Base-by-base conservation (phyloP, 2,329 filamentous ascomycete species). In the Epichloe typhina region DNA sequence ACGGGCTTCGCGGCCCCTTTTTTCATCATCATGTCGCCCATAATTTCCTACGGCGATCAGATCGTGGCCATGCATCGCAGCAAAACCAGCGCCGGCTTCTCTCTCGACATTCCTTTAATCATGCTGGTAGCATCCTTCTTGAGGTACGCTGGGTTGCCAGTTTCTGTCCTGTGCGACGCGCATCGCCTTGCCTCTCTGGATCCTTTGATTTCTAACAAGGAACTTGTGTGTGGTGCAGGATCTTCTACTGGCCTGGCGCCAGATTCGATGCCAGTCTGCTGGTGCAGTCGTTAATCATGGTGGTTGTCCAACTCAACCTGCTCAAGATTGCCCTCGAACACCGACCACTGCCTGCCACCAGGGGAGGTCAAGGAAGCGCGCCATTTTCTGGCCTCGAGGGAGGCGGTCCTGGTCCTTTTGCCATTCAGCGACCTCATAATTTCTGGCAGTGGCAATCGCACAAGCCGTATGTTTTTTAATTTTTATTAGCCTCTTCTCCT, bases 391-490 rank as follows among this genome's bases (percentile, higher is more conserved):
- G 75, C 21, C 46, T 52, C 5, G 61, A 70, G 7, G 64, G 72
- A 39, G 69, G 73, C 54, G 68, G 63, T 9, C 21, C 60, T 5
- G 68, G 63, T 9, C 23, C 60, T 6, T 62, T 62, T 53, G 59
- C 60, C 9, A 60, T 60, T n/a, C 72, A 71, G 54, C 72, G 86
- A 23, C 86, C 86, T 0, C 90, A 82, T 62, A 77, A 82, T 60
- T 91, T 91, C 64, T 91, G 87, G 87, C 85, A 87, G 66, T 91
- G 87, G 87, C 76, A 80, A 51, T 79, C 78, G 19, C 74, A 81
- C 5, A 82, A 81, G 59, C 84, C 85, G 70, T 83, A 64, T 45
- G 12, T 45, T 44, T n/a, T n/a, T n/a, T n/a, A n/a, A n/a, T n/a
- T n/a, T n/a, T n/a, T n/a, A n/a, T 33, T n/a, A 5, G 21, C 23